Conservation (phyloP, 139 green algal species). For the Coelastrella sp. region DNA sequence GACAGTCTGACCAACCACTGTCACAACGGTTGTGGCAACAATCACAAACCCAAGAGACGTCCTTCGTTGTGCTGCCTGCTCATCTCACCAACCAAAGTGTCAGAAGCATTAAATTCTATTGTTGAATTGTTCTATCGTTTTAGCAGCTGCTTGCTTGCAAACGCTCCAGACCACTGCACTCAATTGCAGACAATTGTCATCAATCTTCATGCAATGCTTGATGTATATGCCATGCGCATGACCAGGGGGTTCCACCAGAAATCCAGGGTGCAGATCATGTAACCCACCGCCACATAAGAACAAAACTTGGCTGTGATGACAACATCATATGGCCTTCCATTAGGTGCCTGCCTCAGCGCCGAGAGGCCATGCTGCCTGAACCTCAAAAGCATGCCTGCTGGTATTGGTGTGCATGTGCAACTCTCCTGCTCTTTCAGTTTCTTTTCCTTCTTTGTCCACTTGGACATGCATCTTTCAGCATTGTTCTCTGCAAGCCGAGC, state of each 20-base stretch:
- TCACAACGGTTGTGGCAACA: too few relatives aligned
- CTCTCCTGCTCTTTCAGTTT: not conserved
- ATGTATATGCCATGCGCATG: not conserved
- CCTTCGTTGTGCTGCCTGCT: too few relatives aligned
- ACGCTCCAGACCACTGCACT: too few relatives aligned
- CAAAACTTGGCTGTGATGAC: slow-evolving; percentile 1
- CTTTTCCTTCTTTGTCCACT: not conserved
- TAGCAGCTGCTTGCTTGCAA: too few relatives aligned
- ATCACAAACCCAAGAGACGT: too few relatives aligned
- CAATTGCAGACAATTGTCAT: too few relatives aligned
- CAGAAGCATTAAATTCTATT: too few relatives aligned
- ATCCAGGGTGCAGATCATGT: slow-evolving; percentile 12
- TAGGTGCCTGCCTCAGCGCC: not conserved
- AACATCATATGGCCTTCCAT: slow-evolving; percentile 14
- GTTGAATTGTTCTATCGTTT: too few relatives aligned
- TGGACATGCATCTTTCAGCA: not conserved
- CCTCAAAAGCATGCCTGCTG: not conserved
- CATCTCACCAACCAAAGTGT: too few relatives aligned
- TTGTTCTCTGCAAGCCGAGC: not conserved
- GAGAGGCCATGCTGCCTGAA: not conserved
- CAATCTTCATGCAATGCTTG: slow-evolving; percentile 4
- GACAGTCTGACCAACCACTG: too few relatives aligned
- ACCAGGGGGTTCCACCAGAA: slow-evolving; percentile 15
- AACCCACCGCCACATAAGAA: slow-evolving; percentile 25
- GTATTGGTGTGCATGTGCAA: not conserved